Evolutionary conservation across 805 yeast species (phyloP).

Genomic region (Saturnispora sanitii): DNA sequence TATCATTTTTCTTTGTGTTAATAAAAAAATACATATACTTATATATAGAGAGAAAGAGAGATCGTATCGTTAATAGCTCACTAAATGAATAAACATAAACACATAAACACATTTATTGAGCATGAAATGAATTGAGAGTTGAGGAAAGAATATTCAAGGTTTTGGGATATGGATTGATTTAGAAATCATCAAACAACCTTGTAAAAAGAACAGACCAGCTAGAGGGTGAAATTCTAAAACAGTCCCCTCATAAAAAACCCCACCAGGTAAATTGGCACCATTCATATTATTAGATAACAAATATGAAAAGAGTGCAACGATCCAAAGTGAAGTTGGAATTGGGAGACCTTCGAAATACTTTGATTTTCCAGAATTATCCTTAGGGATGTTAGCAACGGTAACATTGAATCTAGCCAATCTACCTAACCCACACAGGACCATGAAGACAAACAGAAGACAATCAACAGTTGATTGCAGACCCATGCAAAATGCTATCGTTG

Average conservation of each 20-base stretch:
- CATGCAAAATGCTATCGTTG: conserved; percentile 80
- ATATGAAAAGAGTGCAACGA: conserved; percentile 65
- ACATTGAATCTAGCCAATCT: conserved; percentile 94
- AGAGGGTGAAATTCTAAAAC: conserved; percentile 69
- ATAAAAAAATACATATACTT: background rate
- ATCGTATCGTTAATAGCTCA: too few relatives aligned
- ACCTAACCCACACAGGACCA: conserved; percentile 88
- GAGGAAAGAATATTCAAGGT: too few relatives aligned
- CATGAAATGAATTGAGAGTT: too few relatives aligned
- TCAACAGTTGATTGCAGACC: conserved; percentile 84
- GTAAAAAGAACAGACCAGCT: conserved; percentile 51
- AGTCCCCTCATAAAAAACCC: conserved; percentile 44
- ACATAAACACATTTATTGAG: too few relatives aligned
- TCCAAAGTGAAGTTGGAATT: conserved; percentile 74
- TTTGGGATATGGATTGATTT: conserved; percentile 89
- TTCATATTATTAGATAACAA: conserved; percentile 40
- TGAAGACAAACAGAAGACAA: conserved; percentile 62
- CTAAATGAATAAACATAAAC: too few relatives aligned
- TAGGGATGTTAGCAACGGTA: conserved; percentile 86
- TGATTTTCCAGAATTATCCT: conserved; percentile 78
- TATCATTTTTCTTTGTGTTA: background rate
- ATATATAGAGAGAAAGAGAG: background rate
- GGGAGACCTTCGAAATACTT: conserved; percentile 95
- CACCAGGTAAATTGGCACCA: conserved; percentile 51
- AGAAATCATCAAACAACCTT: conserved; percentile 87